Evolutionary conservation across 805 yeast genomes (phyloP).

Genomic region (Candida wancherniae): DNA sequence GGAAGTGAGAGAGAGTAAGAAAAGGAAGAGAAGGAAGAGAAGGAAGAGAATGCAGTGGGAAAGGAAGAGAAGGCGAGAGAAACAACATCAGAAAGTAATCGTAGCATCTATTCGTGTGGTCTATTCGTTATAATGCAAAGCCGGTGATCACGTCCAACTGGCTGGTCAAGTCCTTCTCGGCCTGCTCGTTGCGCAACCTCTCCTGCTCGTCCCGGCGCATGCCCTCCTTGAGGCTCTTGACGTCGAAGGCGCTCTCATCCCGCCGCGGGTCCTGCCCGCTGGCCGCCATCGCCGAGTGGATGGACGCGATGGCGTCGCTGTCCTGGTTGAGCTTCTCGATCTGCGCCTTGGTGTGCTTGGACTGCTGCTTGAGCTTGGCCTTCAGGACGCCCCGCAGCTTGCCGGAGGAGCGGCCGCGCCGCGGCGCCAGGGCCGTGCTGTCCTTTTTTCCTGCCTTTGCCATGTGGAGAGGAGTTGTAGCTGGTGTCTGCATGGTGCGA

Average conservation of each 20-base stretch:
- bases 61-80: too few relatives aligned
- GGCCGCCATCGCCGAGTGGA: conserved; percentile 12
- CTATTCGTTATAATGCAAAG: conserved; percentile 24
- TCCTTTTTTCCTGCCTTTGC: too few relatives aligned
- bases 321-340: conserved; percentile 34
- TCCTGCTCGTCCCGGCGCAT: conserved; percentile 33
- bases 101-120: too few relatives aligned
- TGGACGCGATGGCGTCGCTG: conserved; percentile 16
- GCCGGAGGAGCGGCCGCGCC: too few relatives aligned
- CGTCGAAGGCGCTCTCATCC: conserved; percentile 30
- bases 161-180: conserved; percentile 37
- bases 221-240: conserved; percentile 32
- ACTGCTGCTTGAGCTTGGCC: conserved; percentile 13
- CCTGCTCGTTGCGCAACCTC: conserved; percentile 24
- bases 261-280: conserved; percentile 14
- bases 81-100: too few relatives aligned
- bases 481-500: too few relatives aligned
- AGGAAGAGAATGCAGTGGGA: too few relatives aligned
- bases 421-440: too few relatives aligned
- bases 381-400: conserved; percentile 10
- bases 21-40: too few relatives aligned
- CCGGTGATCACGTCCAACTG: conserved; percentile 48
- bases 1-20: too few relatives aligned
- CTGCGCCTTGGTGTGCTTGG: conserved; percentile 29
- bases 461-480: too few relatives aligned